A percentile compares a stretch with the other conserved stretches of the same genome.
phyloP scores from a whole-genome alignment of 1,284 basidiomycete genomes.

The Trichosporon sp. region DNA sequence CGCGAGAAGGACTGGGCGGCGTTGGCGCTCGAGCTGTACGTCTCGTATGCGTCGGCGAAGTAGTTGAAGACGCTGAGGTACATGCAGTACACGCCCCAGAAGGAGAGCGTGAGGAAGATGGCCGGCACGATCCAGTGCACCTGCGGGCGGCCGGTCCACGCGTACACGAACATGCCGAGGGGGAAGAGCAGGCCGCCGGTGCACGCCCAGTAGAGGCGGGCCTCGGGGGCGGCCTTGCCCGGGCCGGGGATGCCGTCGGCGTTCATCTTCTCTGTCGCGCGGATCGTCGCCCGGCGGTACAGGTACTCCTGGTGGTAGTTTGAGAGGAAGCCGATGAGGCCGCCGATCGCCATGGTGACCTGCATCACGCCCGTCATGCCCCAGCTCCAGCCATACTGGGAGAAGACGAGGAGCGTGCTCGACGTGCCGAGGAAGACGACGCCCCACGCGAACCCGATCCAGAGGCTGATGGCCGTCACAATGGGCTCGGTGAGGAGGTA shows the following conservation, averaged over 20 bases:
- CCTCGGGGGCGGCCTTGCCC: constrained; percentile 51
- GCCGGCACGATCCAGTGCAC: constrained; percentile 41
- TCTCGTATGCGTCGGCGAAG: constrained; percentile 47
- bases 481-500: constrained; percentile 52
- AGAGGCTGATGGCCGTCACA: constrained; percentile 49
- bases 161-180: constrained; percentile 35
- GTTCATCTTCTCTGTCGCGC: constrained; percentile 20
- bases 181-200: constrained; percentile 48
- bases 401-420: constrained; percentile 36
- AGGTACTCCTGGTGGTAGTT: constrained; percentile 53
- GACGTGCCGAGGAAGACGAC: constrained; percentile 39
- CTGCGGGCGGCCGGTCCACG: constrained; percentile 41
- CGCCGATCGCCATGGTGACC: constrained; percentile 51
- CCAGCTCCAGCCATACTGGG: constrained; percentile 37
- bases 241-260: background rate
- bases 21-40: constrained; percentile 48
- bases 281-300: constrained; percentile 28
- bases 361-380: constrained; percentile 43
- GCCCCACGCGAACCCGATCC: constrained; percentile 51
- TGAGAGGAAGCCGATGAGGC: constrained; percentile 65
- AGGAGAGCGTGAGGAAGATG: constrained; percentile 27
- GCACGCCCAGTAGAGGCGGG: constrained; percentile 50
- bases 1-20: constrained; percentile 46
- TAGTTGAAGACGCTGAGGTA: constrained; percentile 44
- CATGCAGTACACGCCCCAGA: constrained; percentile 42